phyloP scores from a whole-genome alignment of 495 filamentous ascomycete genomes.

The Ascodesmis nigricans region DNA sequence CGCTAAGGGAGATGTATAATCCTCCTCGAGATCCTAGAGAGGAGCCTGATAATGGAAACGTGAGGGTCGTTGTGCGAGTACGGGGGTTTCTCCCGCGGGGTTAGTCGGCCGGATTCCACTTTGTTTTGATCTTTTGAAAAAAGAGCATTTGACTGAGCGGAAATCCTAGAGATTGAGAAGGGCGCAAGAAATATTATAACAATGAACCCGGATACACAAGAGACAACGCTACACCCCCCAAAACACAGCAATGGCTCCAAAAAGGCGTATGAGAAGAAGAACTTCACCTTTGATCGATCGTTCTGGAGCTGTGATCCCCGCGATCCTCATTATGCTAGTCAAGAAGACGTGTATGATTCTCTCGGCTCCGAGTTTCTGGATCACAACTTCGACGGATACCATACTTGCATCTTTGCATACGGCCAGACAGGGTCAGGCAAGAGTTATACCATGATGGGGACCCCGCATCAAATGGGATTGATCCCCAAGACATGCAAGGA shows the following conservation, averaged over 20 bases:
- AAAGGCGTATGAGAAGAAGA: slow-evolving; percentile 65
- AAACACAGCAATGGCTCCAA: slow-evolving; percentile 40
- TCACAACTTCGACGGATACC: slow-evolving; percentile 98
- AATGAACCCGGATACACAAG: slow-evolving; percentile 72
- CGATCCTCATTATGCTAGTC: slow-evolving; percentile 58
- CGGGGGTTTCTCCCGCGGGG: slow-evolving; percentile 74
- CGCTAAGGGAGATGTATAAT: too few relatives aligned
- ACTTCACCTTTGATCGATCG: slow-evolving; percentile 88
- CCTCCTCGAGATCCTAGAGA: slow-evolving; percentile 20
- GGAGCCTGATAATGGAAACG: slow-evolving; percentile 55
- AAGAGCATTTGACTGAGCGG: neutral
- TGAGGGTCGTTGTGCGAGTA: slow-evolving; percentile 82
- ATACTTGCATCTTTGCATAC: slow-evolving; percentile 98
- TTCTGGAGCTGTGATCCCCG: slow-evolving; percentile 75
- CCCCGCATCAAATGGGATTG: slow-evolving; percentile 56
- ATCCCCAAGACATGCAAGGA: slow-evolving; percentile 96
- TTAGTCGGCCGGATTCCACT: slow-evolving; percentile 25
- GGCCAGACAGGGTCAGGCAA: slow-evolving; percentile 96
- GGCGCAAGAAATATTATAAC: slow-evolving; percentile 63
- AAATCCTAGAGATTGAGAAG: slow-evolving; percentile 53
- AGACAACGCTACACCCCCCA: slow-evolving; percentile 55
- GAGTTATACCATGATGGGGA: slow-evolving; percentile 99
- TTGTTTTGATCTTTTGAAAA: slow-evolving; percentile 1
- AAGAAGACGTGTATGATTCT: slow-evolving; percentile 85
- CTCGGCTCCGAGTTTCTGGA: slow-evolving; percentile 94